These are phyloP conservation scores for Arabis hirsuta DNA, from an alignment of 345 rosid genomes.

Conservation along the genomic window DNA sequence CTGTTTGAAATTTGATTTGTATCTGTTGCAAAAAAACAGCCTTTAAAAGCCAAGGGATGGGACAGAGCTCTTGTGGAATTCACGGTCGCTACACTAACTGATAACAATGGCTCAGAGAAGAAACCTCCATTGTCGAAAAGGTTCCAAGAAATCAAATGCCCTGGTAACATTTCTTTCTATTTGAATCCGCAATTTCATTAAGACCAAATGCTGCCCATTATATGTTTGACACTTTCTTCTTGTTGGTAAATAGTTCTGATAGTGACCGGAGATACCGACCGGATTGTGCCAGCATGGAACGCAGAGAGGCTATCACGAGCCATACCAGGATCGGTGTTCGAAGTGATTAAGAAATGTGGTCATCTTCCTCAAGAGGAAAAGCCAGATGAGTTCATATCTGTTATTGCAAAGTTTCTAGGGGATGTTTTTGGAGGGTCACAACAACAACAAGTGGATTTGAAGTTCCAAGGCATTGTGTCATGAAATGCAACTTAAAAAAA, in stretches of 20 bases:
- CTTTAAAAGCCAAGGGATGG: slow-evolving; percentile 73
- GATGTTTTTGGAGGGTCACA: slow-evolving; percentile 52
- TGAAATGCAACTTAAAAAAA: neutral
- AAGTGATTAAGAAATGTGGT: slow-evolving; percentile 79
- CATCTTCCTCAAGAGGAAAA: slow-evolving; percentile 93
- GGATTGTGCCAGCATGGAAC: slow-evolving; percentile 91
- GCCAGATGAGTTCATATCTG: slow-evolving; percentile 73
- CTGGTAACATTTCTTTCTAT: slow-evolving; percentile 51
- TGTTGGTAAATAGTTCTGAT: slow-evolving; percentile 60
- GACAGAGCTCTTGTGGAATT: slow-evolving; percentile 80
- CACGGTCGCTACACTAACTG: slow-evolving; percentile 64
- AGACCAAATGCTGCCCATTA: neutral
- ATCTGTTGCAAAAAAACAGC: slow-evolving; percentile 48
- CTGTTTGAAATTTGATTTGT: neutral
- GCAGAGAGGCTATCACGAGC: slow-evolving; percentile 70
- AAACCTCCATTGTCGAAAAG: slow-evolving; percentile 58
- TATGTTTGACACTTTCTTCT: slow-evolving; percentile 8
- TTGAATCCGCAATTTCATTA: neutral
- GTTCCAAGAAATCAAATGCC: slow-evolving; percentile 70
- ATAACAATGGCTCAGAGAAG: slow-evolving; percentile 44
- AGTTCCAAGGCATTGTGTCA: slow-evolving; percentile 40
- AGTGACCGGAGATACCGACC: slow-evolving; percentile 79
- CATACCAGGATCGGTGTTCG: slow-evolving; percentile 68
- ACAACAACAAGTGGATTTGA: slow-evolving; percentile 6
- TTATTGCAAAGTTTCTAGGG: slow-evolving; percentile 67